Percentiles rank a stretch among this genome's conserved stretches.
phyloP scores from a whole-genome alignment of 352 stramenopile species.

The Nothophytophthora sp. region DNA sequence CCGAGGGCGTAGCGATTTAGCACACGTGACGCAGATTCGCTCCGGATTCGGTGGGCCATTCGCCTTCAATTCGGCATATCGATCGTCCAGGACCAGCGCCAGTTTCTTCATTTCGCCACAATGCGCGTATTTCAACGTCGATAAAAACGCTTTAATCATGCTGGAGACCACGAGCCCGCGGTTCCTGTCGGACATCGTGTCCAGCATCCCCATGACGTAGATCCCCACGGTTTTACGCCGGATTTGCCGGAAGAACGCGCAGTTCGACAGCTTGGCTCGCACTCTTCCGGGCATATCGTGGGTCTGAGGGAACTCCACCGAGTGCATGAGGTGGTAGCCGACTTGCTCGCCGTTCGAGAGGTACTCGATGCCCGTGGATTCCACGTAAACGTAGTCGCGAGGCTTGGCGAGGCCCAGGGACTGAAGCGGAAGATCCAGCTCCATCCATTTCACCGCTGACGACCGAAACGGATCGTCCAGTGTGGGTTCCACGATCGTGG shows the following conservation, averaged over 20 bases:
- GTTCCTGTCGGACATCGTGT: conserved; percentile 20
- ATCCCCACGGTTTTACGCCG: conserved; percentile 31
- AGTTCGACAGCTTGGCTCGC: conserved; percentile 32
- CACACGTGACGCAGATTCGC: conserved; percentile 25
- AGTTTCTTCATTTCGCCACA: conserved; percentile 34
- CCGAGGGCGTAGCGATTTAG: conserved; percentile 20
- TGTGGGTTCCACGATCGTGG: conserved; percentile 39
- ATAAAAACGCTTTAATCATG: conserved; percentile 27
- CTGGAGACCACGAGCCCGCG: conserved; percentile 15
- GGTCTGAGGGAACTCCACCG: conserved; percentile 27
- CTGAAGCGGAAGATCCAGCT: conserved; percentile 22
- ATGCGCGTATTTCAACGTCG: conserved; percentile 25
- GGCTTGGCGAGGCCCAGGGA: conserved; percentile 25
- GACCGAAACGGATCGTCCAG: conserved; percentile 38
- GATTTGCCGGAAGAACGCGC: conserved; percentile 39
- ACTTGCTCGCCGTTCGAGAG: conserved; percentile 33
- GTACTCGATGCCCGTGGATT: conserved; percentile 38
- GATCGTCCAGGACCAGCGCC: conserved; percentile 19
- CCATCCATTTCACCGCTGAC: conserved; percentile 30
- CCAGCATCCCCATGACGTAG: conserved; percentile 37
- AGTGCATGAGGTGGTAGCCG: conserved; percentile 49
- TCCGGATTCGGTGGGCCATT: conserved; percentile 8
- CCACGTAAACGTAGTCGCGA: conserved; percentile 61
- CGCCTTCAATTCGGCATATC: conserved; percentile 14
- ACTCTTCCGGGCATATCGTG: conserved; percentile 24